Conservation (phyloP, 2,329 filamentous ascomycete genomes). For the Hypoxylon sp. region DNA sequence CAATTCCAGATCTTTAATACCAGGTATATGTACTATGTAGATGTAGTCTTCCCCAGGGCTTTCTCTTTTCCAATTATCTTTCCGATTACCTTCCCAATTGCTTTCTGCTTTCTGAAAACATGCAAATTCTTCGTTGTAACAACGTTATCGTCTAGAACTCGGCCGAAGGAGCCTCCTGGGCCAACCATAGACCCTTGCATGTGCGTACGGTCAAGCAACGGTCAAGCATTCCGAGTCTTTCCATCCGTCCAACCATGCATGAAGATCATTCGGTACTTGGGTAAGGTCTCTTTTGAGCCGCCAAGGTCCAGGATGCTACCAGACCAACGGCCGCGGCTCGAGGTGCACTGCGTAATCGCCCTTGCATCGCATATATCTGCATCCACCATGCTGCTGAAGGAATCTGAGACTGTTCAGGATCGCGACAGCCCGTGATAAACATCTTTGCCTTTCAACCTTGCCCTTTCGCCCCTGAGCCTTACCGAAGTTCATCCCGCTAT, state of each 20-base stretch:
- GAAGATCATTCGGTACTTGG: slow-evolving; percentile 41
- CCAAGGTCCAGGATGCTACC: slow-evolving; percentile 34
- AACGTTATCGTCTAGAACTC: slow-evolving; percentile 10
- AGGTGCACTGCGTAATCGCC: slow-evolving; percentile 37
- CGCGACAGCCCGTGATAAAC: slow-evolving; percentile 8
- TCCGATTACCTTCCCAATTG: slow-evolving; percentile 27
- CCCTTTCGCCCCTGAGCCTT: slow-evolving; percentile 27
- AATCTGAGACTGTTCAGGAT: slow-evolving; percentile 19
- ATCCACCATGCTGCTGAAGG: slow-evolving; percentile 26
- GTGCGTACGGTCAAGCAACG: slow-evolving; percentile 18
- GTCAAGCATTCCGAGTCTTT: slow-evolving; percentile 36
- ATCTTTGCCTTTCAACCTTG: too few relatives aligned
- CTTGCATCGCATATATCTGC: slow-evolving; percentile 42
- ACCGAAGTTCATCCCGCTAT: slow-evolving; percentile 42
- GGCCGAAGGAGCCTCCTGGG: slow-evolving; percentile 6
- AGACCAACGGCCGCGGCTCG: slow-evolving; percentile 29
- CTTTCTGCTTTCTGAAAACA: slow-evolving; percentile 16
- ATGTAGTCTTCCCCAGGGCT: slow-evolving; percentile 21
- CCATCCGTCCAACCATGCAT: slow-evolving; percentile 37
- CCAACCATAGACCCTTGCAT: slow-evolving; percentile 29
- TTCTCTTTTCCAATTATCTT: slow-evolving; percentile 22
- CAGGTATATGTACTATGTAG: too few relatives aligned
- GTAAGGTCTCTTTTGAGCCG: slow-evolving; percentile 39
- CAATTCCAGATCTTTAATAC: slow-evolving; percentile 11
- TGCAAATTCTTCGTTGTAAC: slow-evolving; percentile 16